phyloP scores from a whole-genome alignment of 2,329 filamentous ascomycete species.

The Paecilomyces dactylethromorphus region DNA sequence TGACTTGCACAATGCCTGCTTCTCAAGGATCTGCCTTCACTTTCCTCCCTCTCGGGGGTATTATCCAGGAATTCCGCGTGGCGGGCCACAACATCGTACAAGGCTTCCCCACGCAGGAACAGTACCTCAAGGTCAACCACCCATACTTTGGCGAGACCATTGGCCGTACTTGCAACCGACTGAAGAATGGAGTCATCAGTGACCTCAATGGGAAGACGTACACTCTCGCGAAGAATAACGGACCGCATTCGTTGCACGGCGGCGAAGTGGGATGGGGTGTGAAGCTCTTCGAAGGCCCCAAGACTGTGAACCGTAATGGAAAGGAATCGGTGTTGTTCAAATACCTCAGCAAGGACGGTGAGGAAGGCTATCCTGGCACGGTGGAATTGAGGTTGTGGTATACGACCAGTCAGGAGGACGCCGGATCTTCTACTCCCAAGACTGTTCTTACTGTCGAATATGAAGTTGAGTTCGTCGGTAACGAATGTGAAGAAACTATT shows the following conservation, averaged over 20 bases:
- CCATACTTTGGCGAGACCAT: slow-evolving; percentile 92
- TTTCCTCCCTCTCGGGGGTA: slow-evolving; percentile 40
- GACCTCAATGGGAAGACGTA: slow-evolving; percentile 65
- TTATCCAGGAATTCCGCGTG: slow-evolving; percentile 65
- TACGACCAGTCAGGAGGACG: slow-evolving; percentile 61
- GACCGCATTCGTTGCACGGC: slow-evolving; percentile 65
- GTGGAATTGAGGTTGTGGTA: slow-evolving; percentile 75
- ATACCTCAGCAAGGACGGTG: slow-evolving; percentile 66
- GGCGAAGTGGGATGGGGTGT: slow-evolving; percentile 73
- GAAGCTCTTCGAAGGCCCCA: slow-evolving; percentile 67
- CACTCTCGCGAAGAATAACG: slow-evolving; percentile 65
- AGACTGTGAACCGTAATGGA: slow-evolving; percentile 48
- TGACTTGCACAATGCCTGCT: slow-evolving; percentile 10
- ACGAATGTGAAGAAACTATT: slow-evolving; percentile 76
- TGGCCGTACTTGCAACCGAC: slow-evolving; percentile 74
- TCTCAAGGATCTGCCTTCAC: slow-evolving; percentile 32
- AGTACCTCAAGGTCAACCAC: slow-evolving; percentile 68
- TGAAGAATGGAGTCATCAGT: slow-evolving; percentile 63
- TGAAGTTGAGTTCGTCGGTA: slow-evolving; percentile 72
- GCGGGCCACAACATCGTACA: slow-evolving; percentile 81
- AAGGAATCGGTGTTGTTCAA: slow-evolving; percentile 63
- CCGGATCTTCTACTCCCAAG: slow-evolving; percentile 54
- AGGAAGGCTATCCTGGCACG: slow-evolving; percentile 84
- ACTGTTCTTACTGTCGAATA: slow-evolving; percentile 80
- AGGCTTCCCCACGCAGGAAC: slow-evolving; percentile 67